Conservation (phyloP, 164 flowering plant species). For the Stephania japonica region DNA sequence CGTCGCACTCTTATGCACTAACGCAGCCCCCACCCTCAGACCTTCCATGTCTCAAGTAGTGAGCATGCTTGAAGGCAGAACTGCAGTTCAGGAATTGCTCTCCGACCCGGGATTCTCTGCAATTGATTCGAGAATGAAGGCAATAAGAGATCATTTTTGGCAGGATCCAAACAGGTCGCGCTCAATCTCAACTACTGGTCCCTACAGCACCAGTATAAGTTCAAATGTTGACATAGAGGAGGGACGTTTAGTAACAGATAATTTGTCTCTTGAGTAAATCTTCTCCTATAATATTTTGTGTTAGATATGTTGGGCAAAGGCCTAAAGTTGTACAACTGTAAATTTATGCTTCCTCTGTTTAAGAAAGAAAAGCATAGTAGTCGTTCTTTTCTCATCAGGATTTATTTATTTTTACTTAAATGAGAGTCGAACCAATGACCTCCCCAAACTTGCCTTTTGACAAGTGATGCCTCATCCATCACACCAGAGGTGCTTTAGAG, state of each 20-base stretch:
- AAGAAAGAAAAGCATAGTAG: background rate
- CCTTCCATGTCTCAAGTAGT: conserved; percentile 29
- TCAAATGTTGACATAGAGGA: conserved; percentile 5
- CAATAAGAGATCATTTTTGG: conserved; percentile 7
- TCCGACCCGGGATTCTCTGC: conserved; percentile 5
- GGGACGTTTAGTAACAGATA: background rate
- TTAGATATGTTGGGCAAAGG: background rate
- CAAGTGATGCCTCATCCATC: too few relatives aligned
- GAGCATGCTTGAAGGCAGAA: conserved; percentile 32
- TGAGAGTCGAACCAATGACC: too few relatives aligned
- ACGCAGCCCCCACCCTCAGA: conserved; percentile 25
- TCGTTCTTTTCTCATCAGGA: too few relatives aligned
- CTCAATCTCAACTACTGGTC: conserved; percentile 4
- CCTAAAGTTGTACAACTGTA: background rate
- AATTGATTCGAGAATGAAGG: conserved; percentile 11
- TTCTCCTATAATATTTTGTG: background rate
- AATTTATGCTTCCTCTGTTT: background rate
- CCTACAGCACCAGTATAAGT: background rate
- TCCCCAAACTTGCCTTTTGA: too few relatives aligned
- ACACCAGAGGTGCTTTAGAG: too few relatives aligned
- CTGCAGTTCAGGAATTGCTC: conserved; percentile 11
- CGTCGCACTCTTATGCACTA: conserved; percentile 28
- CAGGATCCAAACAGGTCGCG: conserved; percentile 8
- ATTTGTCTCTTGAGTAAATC: background rate
- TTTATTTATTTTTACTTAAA: too few relatives aligned